Base-by-base conservation (phyloP, 2,329 filamentous ascomycete genomes). In the Cercospora citrullina region DNA sequence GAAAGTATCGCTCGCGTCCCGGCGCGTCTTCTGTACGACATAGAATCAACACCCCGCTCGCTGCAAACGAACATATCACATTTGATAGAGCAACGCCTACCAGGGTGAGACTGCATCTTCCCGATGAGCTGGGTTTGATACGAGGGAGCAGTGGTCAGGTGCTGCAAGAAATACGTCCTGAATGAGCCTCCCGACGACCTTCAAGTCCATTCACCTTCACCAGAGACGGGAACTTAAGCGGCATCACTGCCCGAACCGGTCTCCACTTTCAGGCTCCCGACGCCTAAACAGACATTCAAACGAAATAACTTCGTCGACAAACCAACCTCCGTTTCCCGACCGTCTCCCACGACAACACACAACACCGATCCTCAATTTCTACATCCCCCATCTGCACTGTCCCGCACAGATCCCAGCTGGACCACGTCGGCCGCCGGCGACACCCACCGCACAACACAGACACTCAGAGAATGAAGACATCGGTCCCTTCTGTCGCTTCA, bases 11-110 rank as follows among this genome's bases (percentile, higher is more conserved):
- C 9, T 58, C 62, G 31, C 48, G 51, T 64, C 31, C 33, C 33
- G 16, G 36, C 60, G 60, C 60, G 60, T 48, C 36, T 31, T 58
- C 62, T 58, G 48, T 55, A 42, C 62, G 23, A 58, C 51, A n/a
- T 51, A 28, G 21, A 28, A 14, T 42, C 18, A 14, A 57, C 30
- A 42, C 31, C 39, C 60, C 26, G 33, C 60, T 51, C 36, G 14
- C 18, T 55, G 18, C 28, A 36, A 63, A 63, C 60, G 42, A 53
- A 36, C 7, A 30, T 30, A 51, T 63, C 45, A 55, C 26, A 62
- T 62, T 62, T 51, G 60, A 5, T 12, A 21, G 18, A 18, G 4
- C 31, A 30, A 26, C 48, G 26, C 28, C 60, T 18, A 12, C 26
- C 36, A 26, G 59, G 28, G 33, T 42, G 39, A 48, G 3, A 21